A percentile compares a stretch with the other conserved stretches of the same genome.
Conservation (phyloP, 208 protist genomes). For the Acanthamoeba comandoni region DNA sequence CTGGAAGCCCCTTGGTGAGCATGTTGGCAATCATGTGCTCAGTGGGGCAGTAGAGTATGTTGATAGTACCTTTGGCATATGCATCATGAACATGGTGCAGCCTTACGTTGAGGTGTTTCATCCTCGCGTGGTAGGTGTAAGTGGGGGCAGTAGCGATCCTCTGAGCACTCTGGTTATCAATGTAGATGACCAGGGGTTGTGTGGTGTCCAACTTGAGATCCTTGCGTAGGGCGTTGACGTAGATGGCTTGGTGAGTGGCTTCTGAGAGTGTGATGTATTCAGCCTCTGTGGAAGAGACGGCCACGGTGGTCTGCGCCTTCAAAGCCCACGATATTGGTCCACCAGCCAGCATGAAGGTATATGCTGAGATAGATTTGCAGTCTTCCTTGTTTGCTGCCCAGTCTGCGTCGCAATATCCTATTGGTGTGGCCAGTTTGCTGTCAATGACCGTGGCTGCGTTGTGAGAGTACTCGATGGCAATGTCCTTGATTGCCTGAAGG, state of each 20-base stretch:
- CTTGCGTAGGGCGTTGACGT: neutral
- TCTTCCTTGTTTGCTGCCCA: too few species aligned
- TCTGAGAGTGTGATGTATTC: neutral
- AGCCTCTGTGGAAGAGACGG: constrained; percentile 8
- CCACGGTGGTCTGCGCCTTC: constrained; percentile 8
- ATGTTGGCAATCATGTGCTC: constrained; percentile 24
- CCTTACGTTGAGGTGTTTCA: constrained; percentile 1
- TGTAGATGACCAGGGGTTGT: neutral
- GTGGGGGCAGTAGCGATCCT: neutral
- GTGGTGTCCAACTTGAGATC: neutral
- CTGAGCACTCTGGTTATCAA: constrained; percentile 24
- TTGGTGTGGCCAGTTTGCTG: too few species aligned
- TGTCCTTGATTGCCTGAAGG: neutral
- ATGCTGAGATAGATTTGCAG: constrained; percentile 12
- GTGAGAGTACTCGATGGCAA: constrained; percentile 8
- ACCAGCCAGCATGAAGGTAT: constrained; percentile 29
- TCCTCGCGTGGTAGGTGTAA: neutral
- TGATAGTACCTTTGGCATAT: neutral
- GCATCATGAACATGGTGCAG: neutral
- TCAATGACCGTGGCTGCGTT: too few species aligned
- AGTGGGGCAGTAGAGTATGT: constrained; percentile 1
- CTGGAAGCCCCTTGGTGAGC: constrained; percentile 14
- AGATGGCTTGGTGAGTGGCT: neutral
- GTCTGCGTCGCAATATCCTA: neutral
- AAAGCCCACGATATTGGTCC: constrained; percentile 23